Base-by-base conservation (phyloP, 2,329 filamentous ascomycete genomes). In the Diaporthe humulicola region DNA sequence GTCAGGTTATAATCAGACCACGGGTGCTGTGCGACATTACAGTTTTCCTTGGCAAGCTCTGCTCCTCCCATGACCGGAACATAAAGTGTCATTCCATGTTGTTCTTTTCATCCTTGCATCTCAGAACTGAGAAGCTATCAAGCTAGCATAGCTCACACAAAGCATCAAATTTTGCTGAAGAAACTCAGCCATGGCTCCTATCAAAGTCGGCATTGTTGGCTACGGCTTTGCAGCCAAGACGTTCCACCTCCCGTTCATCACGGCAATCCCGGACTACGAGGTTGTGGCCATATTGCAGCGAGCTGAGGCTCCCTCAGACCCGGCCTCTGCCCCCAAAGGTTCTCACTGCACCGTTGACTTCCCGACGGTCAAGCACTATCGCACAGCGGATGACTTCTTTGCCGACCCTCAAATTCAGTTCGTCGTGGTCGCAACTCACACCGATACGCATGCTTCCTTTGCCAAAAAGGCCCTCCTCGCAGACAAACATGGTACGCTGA, bases 361-460 rank as follows among this genome's bases (percentile, higher is more conserved):
- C 60, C 86, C 87, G 0, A 71, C 81, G 14, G 83, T 84, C 78
- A 92, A 90, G 81, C 86, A 89, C 79, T 93, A 92, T 83, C 86
- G 87, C 19, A 90, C 87, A 0, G 82, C 88, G 0, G 88, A 92
- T 19, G 88, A 90, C 2, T 86, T 93, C 80, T 87, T 93, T 76
- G 85, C 87, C 73, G 91, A 93, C 79, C 71, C 84, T 0, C 84
- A 83, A 19, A 71, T 71, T 14, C 45, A 88, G 76, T 84, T 94
- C 2, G 90, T 94, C 2, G 84, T 93, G 40, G 85, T 94, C 36
- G 90, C 45, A 36, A 71, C 69, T 42, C 69, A 89, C 17, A 91
- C 89, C 1, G 87, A 89, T 33, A 87, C 87, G 4, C 91, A 93
- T 80, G 90, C 87, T 73, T 81, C 84, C 4, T 85, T 92, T 78